Evolutionary conservation across 768 basidiomycete genomes (phyloP).

Genomic region (Neoboletus subvelutipes): DNA sequence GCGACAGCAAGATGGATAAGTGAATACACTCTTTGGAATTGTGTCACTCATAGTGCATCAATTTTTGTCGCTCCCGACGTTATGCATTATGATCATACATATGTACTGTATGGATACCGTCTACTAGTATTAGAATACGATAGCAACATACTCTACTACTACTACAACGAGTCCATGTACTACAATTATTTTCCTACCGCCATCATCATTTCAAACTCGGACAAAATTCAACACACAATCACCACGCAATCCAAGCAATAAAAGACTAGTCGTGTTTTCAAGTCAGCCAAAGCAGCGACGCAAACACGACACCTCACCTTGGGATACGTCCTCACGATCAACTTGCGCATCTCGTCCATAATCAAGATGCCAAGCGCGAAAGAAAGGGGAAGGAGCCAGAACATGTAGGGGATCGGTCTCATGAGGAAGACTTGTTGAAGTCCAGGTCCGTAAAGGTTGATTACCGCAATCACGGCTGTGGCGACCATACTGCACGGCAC

Average conservation of each 20-base stretch:
- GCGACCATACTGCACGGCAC: constrained; percentile 35
- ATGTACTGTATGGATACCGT: no score
- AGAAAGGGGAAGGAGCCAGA: constrained; percentile 43
- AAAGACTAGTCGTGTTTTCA: constrained; percentile 15
- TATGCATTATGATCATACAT: no score
- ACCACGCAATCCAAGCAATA: constrained; percentile 27
- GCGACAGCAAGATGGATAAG: no score
- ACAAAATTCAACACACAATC: neutral
- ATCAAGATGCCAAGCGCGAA: constrained; percentile 43
- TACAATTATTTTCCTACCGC: no score
- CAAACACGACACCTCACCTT: constrained; percentile 28
- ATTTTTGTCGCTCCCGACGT: no score
- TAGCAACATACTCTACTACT: no score
- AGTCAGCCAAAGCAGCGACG: neutral
- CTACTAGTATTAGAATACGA: no score
- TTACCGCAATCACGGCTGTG: constrained; percentile 31
- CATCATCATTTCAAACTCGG: no score
- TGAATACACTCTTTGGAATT: no score
- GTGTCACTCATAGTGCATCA: no score
- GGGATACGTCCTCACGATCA: constrained; percentile 44
- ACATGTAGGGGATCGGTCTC: constrained; percentile 42
- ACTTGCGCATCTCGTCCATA: constrained; percentile 47
- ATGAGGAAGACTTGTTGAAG: constrained; percentile 27
- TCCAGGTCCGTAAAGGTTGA: constrained; percentile 38
- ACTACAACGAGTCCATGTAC: no score